Conservation (phyloP, 306 rosid genomes). For the Argentina anserina region DNA sequence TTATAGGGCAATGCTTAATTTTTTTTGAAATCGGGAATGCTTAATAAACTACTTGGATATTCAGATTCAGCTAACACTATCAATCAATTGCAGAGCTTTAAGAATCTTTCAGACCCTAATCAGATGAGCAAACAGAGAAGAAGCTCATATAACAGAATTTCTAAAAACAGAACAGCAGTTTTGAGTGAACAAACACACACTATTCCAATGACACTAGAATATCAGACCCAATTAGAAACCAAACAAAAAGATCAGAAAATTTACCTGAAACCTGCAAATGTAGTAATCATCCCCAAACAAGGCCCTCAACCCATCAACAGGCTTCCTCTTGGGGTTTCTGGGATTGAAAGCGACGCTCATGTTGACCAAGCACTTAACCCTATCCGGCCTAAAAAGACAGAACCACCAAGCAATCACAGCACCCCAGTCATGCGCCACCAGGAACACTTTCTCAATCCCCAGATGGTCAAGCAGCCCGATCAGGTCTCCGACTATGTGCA, state of each 20-base stretch:
- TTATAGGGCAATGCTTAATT: background rate
- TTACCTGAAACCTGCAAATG: slow-evolving; percentile 12
- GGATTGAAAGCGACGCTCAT: slow-evolving; percentile 44
- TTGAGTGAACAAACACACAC: background rate
- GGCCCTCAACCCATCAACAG: slow-evolving; percentile 12
- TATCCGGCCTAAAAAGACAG: slow-evolving; percentile 53
- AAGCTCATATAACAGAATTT: background rate
- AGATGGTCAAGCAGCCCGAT: slow-evolving; percentile 58
- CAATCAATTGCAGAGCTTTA: background rate
- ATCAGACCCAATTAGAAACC: background rate
- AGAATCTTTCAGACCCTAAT: background rate
- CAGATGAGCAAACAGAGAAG: background rate
- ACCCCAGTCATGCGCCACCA: slow-evolving; percentile 75
- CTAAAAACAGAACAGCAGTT: background rate
- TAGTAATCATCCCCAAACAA: slow-evolving; percentile 20
- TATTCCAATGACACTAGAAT: background rate
- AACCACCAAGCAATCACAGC: slow-evolving; percentile 62
- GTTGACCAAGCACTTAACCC: slow-evolving; percentile 65
- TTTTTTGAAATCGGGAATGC: too few relatives aligned
- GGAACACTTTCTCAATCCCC: slow-evolving; percentile 43
- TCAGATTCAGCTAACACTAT: background rate
- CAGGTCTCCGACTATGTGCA: slow-evolving; percentile 57
- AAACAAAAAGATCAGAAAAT: background rate
- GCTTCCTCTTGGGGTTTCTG: slow-evolving; percentile 25
- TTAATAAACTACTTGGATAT: background rate